Percentiles rank a stretch among this genome's conserved stretches.
Evolutionary conservation across 1,284 basidiomycete genomes (phyloP).

Genomic region (Pterulicium gracile): DNA sequence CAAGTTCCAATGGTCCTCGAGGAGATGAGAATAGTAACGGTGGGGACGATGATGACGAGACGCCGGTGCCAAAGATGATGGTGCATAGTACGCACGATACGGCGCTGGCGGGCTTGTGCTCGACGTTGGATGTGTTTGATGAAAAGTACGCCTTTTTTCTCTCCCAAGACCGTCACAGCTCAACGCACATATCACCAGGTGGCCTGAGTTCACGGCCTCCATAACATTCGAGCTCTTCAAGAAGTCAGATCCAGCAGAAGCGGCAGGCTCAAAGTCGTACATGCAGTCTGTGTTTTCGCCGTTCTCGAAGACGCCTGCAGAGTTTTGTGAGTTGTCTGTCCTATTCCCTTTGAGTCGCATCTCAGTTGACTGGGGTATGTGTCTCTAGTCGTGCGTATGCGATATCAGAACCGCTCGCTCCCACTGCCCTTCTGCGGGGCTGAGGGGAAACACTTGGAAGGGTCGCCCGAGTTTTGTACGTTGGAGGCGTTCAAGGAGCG

Average conservation of each 20-base stretch:
- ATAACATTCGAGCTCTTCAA: conserved; percentile 68
- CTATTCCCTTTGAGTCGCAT: conserved; percentile 2
- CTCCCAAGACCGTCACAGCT: too few species aligned
- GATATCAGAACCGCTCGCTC: conserved; percentile 67
- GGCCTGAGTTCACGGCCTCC: conserved; percentile 66
- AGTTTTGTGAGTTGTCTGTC: conserved; percentile 32
- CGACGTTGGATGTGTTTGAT: conserved; percentile 69
- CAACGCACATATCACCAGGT: conserved; percentile 26
- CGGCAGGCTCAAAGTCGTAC: conserved; percentile 16
- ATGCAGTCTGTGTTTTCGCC: conserved; percentile 26
- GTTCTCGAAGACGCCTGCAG: conserved; percentile 18
- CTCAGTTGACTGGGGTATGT: conserved; percentile 3
- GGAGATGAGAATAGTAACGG: too few species aligned
- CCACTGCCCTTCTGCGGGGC: conserved; percentile 56
- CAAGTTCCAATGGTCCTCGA: conserved; percentile 28
- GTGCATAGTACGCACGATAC: conserved; percentile 74
- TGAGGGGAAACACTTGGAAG: conserved; percentile 58
- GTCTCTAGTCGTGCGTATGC: conserved; percentile 57
- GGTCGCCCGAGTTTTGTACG: conserved; percentile 70
- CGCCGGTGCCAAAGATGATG: conserved; percentile 41
- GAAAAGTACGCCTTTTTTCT: conserved; percentile 38
- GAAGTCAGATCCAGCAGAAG: conserved; percentile 12
- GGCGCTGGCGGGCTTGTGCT: conserved; percentile 54
- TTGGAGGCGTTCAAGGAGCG: conserved; percentile 55
- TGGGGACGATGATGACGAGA: too few species aligned